Conservation (phyloP, 345 rosid genomes). For the Melaleuca quinquenervia region DNA sequence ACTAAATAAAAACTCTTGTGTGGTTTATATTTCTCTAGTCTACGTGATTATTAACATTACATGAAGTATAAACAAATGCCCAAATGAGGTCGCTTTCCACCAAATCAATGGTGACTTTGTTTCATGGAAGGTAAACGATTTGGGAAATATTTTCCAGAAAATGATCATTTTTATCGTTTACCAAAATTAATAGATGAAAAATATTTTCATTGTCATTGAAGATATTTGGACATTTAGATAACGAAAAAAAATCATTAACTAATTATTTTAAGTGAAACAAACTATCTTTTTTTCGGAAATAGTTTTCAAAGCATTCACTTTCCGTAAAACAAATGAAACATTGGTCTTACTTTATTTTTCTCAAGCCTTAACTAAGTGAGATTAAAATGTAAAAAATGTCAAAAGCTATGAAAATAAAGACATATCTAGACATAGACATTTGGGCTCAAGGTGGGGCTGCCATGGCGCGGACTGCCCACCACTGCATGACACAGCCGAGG, state of each 20-base stretch:
- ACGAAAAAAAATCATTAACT: not conserved
- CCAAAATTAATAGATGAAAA: not conserved
- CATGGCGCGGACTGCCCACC: not conserved
- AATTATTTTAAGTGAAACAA: not conserved
- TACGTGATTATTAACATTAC: not conserved
- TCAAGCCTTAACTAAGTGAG: not conserved
- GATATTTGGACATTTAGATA: not conserved
- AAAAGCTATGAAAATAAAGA: too few species aligned
- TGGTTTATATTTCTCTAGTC: not conserved
- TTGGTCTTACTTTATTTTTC: not conserved
- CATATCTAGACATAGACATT: not conserved
- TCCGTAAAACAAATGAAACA: not conserved
- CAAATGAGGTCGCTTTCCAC: not conserved
- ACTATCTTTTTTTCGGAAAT: not conserved
- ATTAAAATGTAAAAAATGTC: not conserved
- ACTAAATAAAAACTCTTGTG: rapidly evolving
- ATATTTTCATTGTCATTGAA: not conserved
- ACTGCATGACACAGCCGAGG: not conserved
- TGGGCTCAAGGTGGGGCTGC: too few species aligned
- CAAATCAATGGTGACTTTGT: not conserved
- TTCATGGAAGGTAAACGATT: not conserved
- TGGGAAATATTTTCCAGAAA: not conserved
- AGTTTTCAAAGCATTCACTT: not conserved
- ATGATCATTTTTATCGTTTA: not conserved
- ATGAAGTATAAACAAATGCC: not conserved